These are phyloP conservation scores for Plasmopara viticola DNA, from an alignment of 352 stramenopile genomes.

Conservation along the genomic window DNA sequence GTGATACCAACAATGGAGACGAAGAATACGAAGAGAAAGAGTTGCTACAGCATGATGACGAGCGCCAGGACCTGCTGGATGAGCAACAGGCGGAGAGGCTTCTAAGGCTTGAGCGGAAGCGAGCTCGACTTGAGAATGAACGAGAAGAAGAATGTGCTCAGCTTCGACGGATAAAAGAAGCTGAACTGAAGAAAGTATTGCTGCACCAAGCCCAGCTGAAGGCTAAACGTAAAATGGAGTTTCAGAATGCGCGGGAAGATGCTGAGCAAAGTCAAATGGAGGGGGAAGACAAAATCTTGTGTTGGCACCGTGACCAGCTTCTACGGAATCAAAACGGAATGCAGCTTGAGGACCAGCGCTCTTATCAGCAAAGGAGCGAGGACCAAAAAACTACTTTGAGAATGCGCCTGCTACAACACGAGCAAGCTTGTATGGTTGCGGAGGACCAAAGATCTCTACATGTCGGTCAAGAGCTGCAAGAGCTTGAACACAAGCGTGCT, in stretches of 20 bases:
- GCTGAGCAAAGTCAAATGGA: conserved; percentile 27
- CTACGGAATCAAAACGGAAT: conserved; percentile 35
- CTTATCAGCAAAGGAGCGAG: conserved; percentile 14
- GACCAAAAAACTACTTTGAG: conserved; percentile 18
- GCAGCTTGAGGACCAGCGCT: conserved; percentile 36
- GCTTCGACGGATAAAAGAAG: conserved; percentile 38
- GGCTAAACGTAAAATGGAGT: conserved; percentile 27
- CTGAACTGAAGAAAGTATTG: conserved; percentile 54
- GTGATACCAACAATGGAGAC: conserved; percentile 63
- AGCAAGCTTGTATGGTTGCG: conserved; percentile 38
- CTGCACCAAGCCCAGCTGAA: conserved; percentile 51
- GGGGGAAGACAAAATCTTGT: conserved; percentile 32
- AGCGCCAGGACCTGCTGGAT: conserved; percentile 55
- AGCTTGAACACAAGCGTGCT: conserved; percentile 23
- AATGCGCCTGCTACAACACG: conserved; percentile 35
- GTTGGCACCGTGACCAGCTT: conserved; percentile 24
- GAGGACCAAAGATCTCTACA: conserved; percentile 41
- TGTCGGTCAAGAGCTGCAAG: conserved; percentile 22
- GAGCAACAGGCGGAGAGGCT: conserved; percentile 53
- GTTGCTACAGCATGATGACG: conserved; percentile 42
- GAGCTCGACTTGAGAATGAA: conserved; percentile 50
- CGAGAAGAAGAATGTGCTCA: conserved; percentile 53
- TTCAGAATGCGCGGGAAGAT: conserved; percentile 23
- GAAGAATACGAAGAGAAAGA: conserved; percentile 73
- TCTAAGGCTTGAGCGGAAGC: conserved; percentile 47